Conservation (phyloP, 495 filamentous ascomycete genomes). For the Staphylotrichum longicolle region DNA sequence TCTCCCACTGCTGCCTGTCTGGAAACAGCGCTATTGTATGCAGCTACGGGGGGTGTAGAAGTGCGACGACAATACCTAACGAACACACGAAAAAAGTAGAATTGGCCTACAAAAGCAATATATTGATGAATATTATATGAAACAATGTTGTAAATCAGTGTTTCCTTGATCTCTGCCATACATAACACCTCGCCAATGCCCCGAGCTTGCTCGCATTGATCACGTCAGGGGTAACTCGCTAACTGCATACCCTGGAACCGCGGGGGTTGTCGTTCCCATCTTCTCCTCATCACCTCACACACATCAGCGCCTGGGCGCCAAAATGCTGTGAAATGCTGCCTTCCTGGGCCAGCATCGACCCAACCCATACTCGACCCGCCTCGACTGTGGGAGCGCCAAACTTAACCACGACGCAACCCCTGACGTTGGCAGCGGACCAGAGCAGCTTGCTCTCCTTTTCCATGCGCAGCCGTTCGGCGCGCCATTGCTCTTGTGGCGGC, state of each 20-base stretch:
- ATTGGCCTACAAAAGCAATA: no score
- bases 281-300: slow-evolving; percentile 35
- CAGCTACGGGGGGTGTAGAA: slow-evolving; percentile 13
- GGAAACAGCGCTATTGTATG: slow-evolving; percentile 16
- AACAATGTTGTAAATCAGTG: no score
- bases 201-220: no score
- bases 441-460: slow-evolving; percentile 62
- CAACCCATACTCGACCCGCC: slow-evolving; percentile 50
- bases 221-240: no score
- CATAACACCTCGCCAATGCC: no score
- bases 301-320: slow-evolving; percentile 54
- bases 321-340: slow-evolving; percentile 48
- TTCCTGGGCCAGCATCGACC: slow-evolving; percentile 51
- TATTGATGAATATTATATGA: no score
- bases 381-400: slow-evolving; percentile 60
- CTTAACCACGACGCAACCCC: slow-evolving; percentile 86
- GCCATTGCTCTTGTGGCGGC: slow-evolving; percentile 44
- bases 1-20: not conserved
- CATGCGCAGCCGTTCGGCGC: slow-evolving; percentile 42
- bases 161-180: no score
- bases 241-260: no score
- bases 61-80: no score
- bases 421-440: slow-evolving; percentile 82
- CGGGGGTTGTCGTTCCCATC: not conserved
- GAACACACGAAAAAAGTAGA: no score